Evolutionary conservation across 106 monocot species (phyloP), one percentile per base, ranked within the genome.

Genomic region (Allium sativum): DNA sequence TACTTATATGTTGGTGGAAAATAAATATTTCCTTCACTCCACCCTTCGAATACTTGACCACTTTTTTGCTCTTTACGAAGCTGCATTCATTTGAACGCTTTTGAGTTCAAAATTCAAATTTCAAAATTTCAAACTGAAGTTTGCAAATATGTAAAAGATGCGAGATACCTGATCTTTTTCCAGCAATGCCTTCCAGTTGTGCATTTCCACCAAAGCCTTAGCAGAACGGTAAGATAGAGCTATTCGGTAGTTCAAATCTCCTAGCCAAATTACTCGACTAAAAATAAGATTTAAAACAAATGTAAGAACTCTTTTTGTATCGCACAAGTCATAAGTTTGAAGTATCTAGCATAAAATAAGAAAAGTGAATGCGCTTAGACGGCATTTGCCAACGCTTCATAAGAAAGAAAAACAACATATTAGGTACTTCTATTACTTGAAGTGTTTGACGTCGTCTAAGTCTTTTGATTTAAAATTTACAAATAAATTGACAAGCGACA

Each of bases 161-260:
- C 5, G 31, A 58, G 59, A 31, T 73, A 87, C 92, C 87, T 92
- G 92, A 74, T 92, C 92, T 65, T 84, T 87, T 69, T 87, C 87
- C 45, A 92, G 67, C 43, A 92, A 65, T 68, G 76, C 87, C 47
- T 61, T 87, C 87, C 92, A 92, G 57, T 92, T 92, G 66, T 82
- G 92, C 92, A 92, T 92, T 68, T 92, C 87, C 14, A 92, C 92
- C 22, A 92, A 61, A 21, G 87, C 87, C 69, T 87, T 92, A 43
- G 87, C 74, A 42, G 84, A 74, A 21, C 81, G 84, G 68, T 92
- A 87, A 1, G 92, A 84, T 51, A 92, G 86, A 45, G 87, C 84
- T 45, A 92, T 87, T 44, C 87, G 87, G 51, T 92, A 92, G 64
- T 92, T 87, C 72, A 92, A 55, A 79, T 92, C 92, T 17, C 87